phyloP scores from a whole-genome alignment of 768 basidiomycete genomes.

The Candolleomyces efflorescens region DNA sequence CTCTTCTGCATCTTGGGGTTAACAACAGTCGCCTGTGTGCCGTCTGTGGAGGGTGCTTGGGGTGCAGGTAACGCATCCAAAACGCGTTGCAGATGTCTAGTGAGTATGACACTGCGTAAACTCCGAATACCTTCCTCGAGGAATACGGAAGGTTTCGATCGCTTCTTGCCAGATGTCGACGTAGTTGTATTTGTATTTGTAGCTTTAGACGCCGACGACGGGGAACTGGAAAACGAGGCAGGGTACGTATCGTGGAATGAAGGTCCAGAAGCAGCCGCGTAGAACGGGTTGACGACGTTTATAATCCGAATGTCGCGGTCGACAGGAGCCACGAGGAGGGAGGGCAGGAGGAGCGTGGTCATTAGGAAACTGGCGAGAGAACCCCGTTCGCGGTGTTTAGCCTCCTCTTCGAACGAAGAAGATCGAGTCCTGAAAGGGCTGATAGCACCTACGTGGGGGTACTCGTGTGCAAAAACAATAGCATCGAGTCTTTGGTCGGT shows the following conservation, averaged over 20 bases:
- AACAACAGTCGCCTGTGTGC: slow-evolving; percentile 31
- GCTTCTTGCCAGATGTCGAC: background rate
- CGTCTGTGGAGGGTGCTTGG: slow-evolving; percentile 44
- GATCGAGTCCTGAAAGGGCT: slow-evolving; percentile 8
- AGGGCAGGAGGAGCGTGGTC: slow-evolving; percentile 73
- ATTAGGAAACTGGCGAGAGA: slow-evolving; percentile 76
- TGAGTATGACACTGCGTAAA: slow-evolving; percentile 57
- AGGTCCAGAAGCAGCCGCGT: slow-evolving; percentile 67
- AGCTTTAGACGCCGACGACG: too few relatives aligned
- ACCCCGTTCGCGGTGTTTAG: slow-evolving; percentile 40
- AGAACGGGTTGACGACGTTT: slow-evolving; percentile 84
- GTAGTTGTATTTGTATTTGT: too few relatives aligned
- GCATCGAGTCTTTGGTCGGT: slow-evolving; percentile 68
- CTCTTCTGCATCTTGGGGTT: slow-evolving; percentile 44
- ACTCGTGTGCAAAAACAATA: slow-evolving; percentile 76
- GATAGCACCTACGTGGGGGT: slow-evolving; percentile 54
- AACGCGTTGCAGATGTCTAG: slow-evolving; percentile 79
- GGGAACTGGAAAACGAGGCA: slow-evolving; percentile 8
- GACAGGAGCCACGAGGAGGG: slow-evolving; percentile 75
- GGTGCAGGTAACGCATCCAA: slow-evolving; percentile 72
- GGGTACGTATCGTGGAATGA: slow-evolving; percentile 14
- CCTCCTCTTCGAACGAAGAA: slow-evolving; percentile 15
- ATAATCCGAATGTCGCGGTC: slow-evolving; percentile 91
- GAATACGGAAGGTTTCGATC: slow-evolving; percentile 35
- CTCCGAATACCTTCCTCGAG: slow-evolving; percentile 63